Evolutionary conservation across 2,329 filamentous ascomycete genomes (phyloP), one percentile per base, ranked within the genome.

Genomic region (Nemania diffusa): DNA sequence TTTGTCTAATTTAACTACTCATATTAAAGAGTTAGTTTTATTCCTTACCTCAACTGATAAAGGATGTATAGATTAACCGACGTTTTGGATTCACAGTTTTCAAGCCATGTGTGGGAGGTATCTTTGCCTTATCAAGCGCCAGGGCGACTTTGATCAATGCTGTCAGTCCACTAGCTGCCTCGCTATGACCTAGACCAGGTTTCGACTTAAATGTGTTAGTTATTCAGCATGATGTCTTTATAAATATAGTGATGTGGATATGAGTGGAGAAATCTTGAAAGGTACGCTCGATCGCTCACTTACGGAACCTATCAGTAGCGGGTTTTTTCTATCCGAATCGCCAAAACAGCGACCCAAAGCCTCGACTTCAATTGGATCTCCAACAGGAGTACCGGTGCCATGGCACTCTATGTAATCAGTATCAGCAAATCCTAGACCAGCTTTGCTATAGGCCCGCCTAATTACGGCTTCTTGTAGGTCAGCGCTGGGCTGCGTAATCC

Each of bases 401-500:
- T n/a, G n/a, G n/a, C n/a, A n/a, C n/a, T n/a, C n/a, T n/a, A n/a
- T n/a, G n/a, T n/a, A n/a, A n/a, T n/a, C n/a, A n/a, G n/a, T n/a
- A n/a, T n/a, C n/a, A n/a, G n/a, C n/a, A n/a, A n/a, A n/a, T n/a
- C n/a, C n/a, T 1, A 79, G 72, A 4, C 75, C 80, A 0, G 79
- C 78, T 4, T 65, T 62, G 0, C 22, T 20, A 65, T 83, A 84
- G 0, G 78, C 76, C 13, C 72, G 69, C 27, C 74, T 62, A n/a
- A 82, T 82, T 0, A 81, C 66, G 0, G 58, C 71, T 11, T 72
- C 74, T 65, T 85, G 84, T 0, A 57, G 2, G 0, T 48, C 48
- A 1, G 44, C 32, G 20, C 70, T 84, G 0, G 85, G 86, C 46
- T 82, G 78, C 0, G 83, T 83, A 37, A 87, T 82, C 0, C 84